Evolutionary conservation across 108 stramenopile genomes (phyloP).

Genomic region (Pseudonitzschia pungens): DNA sequence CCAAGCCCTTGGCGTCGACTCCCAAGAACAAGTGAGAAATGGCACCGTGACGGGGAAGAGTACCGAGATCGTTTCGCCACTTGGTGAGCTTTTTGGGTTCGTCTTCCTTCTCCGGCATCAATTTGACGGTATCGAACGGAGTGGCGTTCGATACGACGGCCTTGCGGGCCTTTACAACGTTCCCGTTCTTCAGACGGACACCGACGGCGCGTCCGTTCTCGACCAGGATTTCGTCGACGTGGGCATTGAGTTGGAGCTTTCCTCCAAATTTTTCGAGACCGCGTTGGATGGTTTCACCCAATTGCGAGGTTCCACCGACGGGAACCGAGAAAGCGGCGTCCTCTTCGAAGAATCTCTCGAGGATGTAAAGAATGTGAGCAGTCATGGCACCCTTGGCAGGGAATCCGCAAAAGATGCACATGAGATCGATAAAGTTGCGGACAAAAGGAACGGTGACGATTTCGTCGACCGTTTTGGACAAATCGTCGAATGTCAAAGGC

Average conservation of each 20-base stretch:
- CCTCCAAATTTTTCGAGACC: slow-evolving; percentile 87
- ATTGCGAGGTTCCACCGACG: slow-evolving; percentile 84
- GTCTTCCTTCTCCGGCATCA: slow-evolving; percentile 52
- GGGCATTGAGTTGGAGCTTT: slow-evolving; percentile 86
- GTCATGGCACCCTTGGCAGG: slow-evolving; percentile 96
- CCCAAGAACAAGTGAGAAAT: slow-evolving; percentile 87
- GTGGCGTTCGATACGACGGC: slow-evolving; percentile 94
- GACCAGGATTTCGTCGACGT: slow-evolving; percentile 88
- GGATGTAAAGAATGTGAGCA: slow-evolving; percentile 85
- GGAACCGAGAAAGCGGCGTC: slow-evolving; percentile 82
- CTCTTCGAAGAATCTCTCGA: slow-evolving; percentile 91
- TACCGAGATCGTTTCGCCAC: slow-evolving; percentile 75
- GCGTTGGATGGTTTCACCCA: slow-evolving; percentile 74
- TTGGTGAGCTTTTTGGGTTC: slow-evolving; percentile 62
- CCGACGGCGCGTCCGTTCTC: slow-evolving; percentile 89
- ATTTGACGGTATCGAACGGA: slow-evolving; percentile 91
- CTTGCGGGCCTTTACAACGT: slow-evolving; percentile 81
- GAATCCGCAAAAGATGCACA: slow-evolving; percentile 94
- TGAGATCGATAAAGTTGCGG: slow-evolving; percentile 91
- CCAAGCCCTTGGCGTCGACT: slow-evolving; percentile 79
- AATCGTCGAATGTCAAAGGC: slow-evolving; percentile 83
- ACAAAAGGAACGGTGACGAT: slow-evolving; percentile 89
- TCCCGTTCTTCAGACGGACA: slow-evolving; percentile 88
- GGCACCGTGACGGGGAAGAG: slow-evolving; percentile 85
- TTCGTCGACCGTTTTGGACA: slow-evolving; percentile 88